phyloP scores from a whole-genome alignment of 2,329 filamentous ascomycete species.

The Xylariaceae sp. region DNA sequence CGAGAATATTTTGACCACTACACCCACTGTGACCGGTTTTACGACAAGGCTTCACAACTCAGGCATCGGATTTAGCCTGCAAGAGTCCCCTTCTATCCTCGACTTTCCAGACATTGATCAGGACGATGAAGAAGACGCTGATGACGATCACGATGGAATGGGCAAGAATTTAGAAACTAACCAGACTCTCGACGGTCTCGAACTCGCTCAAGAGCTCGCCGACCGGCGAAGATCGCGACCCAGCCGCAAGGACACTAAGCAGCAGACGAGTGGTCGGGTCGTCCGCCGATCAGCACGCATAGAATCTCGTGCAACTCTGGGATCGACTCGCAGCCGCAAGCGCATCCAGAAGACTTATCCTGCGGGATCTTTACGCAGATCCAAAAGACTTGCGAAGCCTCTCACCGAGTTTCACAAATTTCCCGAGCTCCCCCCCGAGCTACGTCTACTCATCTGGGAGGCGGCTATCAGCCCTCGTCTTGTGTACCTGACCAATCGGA shows the following conservation, averaged over 20 bases:
- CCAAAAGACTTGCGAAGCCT: constrained; percentile 23
- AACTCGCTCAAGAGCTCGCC: too few relatives aligned
- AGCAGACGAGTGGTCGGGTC: not conserved
- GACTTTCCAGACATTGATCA: constrained; percentile 16
- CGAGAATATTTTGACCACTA: constrained; percentile 4
- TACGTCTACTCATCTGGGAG: constrained; percentile 28
- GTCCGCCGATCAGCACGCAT: constrained; percentile 1
- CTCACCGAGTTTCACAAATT: constrained; percentile 25
- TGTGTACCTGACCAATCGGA: constrained; percentile 26
- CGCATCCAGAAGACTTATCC: not conserved
- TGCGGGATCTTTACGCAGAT: constrained; percentile 17
- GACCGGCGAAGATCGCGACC: too few relatives aligned
- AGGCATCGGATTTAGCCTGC: constrained; percentile 1
- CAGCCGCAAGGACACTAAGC: not conserved
- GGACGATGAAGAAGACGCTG: not conserved
- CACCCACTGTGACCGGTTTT: constrained; percentile 5
- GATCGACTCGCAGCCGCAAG: not conserved
- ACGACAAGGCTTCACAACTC: constrained; percentile 10
- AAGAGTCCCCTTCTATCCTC: constrained; percentile 9
- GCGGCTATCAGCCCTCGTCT: constrained; percentile 22
- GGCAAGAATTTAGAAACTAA: not conserved
- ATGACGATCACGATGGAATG: not conserved
- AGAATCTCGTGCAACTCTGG: not conserved
- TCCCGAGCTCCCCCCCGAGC: constrained; percentile 19
- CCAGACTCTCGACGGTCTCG: too few relatives aligned